Base-by-base conservation (phyloP, 768 basidiomycete species). In the Tricholoma flavovirens region DNA sequence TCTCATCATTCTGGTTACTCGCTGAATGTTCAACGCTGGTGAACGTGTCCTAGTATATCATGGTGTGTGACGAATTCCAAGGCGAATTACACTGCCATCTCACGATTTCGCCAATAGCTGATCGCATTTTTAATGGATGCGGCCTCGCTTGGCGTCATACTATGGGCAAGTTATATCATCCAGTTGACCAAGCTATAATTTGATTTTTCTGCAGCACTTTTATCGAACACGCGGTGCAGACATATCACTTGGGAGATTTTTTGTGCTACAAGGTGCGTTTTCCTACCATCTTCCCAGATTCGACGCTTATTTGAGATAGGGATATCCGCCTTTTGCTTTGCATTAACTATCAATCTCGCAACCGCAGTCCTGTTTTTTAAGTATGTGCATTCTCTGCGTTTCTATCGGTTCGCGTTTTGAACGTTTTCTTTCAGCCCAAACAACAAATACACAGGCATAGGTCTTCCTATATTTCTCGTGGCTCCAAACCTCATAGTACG, bases 81-180 rank as follows among this genome's bases (percentile, higher is more conserved):
- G n/a, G 24, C n/a, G 17, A 22, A 4, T 14, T 17, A 22, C 7
- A 11, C 40, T 8, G 46, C 35, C 49, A 17, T 38, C 14, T 12
- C 14, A 24, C 38, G 29, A 9, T 26, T 53, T 7, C 3, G 2
- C 49, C 57, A 14, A 40, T 2, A 76, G 75, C 40, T 72, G 21
- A 72, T 72, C 1, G 68, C 73, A 19, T 59, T 67, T 1, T 54
- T 70, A 40, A 76, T 74, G 73, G 74, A 77, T 48, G 57, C 72
- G 14, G n/a, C 73, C 10, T 75, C 73, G n/a, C 54, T 75, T 54
- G 53, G 56, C 21, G 61, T 74, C 32, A 73, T 75, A 26, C 56
- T 72, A 17, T 38, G 70, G 61, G 75, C 73, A 56, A 57, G 69
- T 40, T 15, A 29, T 46, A 14, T 22, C 14, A 7, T 17, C 46